A percentile compares a stretch with the other conserved stretches of the same genome.
Conservation (phyloP, 495 filamentous ascomycete species). For the Penicillium dipodomyicola region DNA sequence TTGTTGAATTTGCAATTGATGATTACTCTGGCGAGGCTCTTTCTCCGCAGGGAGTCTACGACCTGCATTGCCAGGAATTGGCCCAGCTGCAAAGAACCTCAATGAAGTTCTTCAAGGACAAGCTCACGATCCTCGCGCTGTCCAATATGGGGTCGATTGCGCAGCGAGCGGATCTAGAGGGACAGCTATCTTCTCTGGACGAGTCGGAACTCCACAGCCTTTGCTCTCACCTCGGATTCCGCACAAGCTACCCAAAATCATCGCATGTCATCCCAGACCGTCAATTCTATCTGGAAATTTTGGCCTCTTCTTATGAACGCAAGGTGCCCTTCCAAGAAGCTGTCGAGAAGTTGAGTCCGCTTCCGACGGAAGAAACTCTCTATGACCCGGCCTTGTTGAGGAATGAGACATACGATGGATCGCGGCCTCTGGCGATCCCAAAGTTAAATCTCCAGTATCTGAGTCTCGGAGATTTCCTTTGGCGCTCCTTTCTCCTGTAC, state of each 20-base stretch:
- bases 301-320: slow-evolving; percentile 76
- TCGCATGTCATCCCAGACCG: slow-evolving; percentile 61
- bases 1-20: slow-evolving; percentile 82
- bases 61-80: slow-evolving; percentile 70
- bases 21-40: slow-evolving; percentile 82
- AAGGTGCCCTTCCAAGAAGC: slow-evolving; percentile 81
- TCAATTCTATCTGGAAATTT: slow-evolving; percentile 68
- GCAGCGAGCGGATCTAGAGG: slow-evolving; percentile 71
- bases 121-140: slow-evolving; percentile 83
- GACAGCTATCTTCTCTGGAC: slow-evolving; percentile 67
- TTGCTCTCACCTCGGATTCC: slow-evolving; percentile 67
- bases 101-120: slow-evolving; percentile 82
- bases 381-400: slow-evolving; percentile 82
- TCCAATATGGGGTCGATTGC: slow-evolving; percentile 91
- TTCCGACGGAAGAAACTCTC: slow-evolving; percentile 80
- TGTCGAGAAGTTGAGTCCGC: slow-evolving; percentile 63
- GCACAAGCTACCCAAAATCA: slow-evolving; percentile 74
- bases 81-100: slow-evolving; percentile 78
- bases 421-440: slow-evolving; percentile 83
- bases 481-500: slow-evolving; percentile 85
- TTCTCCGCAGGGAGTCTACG: slow-evolving; percentile 68
- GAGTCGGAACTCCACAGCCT: slow-evolving; percentile 71
- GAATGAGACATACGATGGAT: slow-evolving; percentile 87
- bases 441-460: slow-evolving; percentile 96
- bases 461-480: slow-evolving; percentile 91